phyloP scores from a whole-genome alignment of 495 filamentous ascomycete species.

The Aspergillus indologenus region DNA sequence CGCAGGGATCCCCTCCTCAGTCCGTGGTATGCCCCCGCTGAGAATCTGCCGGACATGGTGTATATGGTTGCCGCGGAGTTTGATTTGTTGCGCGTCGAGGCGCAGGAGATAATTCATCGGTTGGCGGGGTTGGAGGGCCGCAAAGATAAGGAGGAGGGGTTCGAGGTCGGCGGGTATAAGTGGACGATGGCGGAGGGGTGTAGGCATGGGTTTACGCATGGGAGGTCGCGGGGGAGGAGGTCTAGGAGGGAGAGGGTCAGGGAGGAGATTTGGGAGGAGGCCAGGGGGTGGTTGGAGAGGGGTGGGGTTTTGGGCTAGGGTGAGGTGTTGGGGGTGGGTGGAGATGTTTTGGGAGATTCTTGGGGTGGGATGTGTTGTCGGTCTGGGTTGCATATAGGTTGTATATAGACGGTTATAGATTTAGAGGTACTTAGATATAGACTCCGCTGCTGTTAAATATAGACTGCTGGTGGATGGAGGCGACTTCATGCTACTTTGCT shows the following conservation, averaged over 20 bases:
- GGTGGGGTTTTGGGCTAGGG: neutral
- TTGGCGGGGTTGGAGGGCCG: slow-evolving; percentile 25
- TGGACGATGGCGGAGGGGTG: slow-evolving; percentile 29
- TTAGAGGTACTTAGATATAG: too few relatives aligned
- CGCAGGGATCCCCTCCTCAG: slow-evolving; percentile 35
- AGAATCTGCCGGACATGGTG: slow-evolving; percentile 31
- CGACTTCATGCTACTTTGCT: too few relatives aligned
- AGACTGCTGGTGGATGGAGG: too few relatives aligned
- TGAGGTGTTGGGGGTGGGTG: too few relatives aligned
- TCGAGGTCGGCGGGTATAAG: slow-evolving; percentile 28
- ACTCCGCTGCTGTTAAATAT: too few relatives aligned
- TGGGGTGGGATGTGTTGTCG: too few relatives aligned
- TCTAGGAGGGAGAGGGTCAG: neutral
- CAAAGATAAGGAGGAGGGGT: slow-evolving; percentile 20
- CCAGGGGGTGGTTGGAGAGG: neutral
- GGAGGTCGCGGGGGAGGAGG: neutral
- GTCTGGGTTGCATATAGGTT: too few relatives aligned
- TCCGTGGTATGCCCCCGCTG: slow-evolving; percentile 26
- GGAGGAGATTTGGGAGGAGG: neutral
- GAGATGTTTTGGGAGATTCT: too few relatives aligned
- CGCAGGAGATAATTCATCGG: slow-evolving; percentile 33
- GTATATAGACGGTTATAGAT: too few relatives aligned
- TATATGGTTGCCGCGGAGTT: slow-evolving; percentile 31
- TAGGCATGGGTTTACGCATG: slow-evolving; percentile 28
- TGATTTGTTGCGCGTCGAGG: slow-evolving; percentile 30